A percentile compares a stretch with the other conserved stretches of the same genome.
These are phyloP conservation scores for Pharus latifolius DNA, from an alignment of 176 grass and related monocot species.

Conservation along the genomic window DNA sequence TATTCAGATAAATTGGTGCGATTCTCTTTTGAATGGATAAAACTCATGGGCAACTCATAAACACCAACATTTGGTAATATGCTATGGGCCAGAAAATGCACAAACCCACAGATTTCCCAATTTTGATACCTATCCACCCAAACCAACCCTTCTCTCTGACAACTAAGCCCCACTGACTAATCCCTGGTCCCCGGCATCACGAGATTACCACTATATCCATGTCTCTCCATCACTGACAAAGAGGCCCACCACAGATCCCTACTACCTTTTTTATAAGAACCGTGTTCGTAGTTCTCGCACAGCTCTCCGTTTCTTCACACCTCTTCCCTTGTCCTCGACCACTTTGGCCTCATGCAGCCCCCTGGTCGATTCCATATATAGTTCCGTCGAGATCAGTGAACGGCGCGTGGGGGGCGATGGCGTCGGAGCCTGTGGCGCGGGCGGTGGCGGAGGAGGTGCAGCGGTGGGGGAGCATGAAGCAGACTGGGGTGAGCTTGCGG, in stretches of 20 bases:
- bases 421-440: slow-evolving; percentile 49
- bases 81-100: not conserved
- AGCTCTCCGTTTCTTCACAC: not conserved
- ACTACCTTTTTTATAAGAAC: too few species aligned
- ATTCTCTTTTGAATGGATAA: too few species aligned
- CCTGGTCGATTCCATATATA: too few species aligned
- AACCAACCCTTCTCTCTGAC: not conserved
- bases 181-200: too few species aligned
- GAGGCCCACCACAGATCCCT: not conserved
- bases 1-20: too few species aligned
- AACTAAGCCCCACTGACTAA: not conserved
- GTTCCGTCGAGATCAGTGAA: too few species aligned
- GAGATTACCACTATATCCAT: not conserved
- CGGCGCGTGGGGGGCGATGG: slow-evolving; percentile 4
- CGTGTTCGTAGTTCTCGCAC: too few species aligned
- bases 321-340: not conserved
- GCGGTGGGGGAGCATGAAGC: slow-evolving; percentile 86
- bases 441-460: slow-evolving; percentile 71
- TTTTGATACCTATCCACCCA: slow-evolving; percentile 3
- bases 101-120: not conserved
- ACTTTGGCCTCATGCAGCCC: too few species aligned
- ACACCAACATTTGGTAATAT: too few species aligned
- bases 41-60: not conserved
- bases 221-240: not conserved
- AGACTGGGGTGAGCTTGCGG: slow-evolving; percentile 72